Conservation (phyloP, 176 grass and related monocot genomes). For the Juncus inflexus region DNA sequence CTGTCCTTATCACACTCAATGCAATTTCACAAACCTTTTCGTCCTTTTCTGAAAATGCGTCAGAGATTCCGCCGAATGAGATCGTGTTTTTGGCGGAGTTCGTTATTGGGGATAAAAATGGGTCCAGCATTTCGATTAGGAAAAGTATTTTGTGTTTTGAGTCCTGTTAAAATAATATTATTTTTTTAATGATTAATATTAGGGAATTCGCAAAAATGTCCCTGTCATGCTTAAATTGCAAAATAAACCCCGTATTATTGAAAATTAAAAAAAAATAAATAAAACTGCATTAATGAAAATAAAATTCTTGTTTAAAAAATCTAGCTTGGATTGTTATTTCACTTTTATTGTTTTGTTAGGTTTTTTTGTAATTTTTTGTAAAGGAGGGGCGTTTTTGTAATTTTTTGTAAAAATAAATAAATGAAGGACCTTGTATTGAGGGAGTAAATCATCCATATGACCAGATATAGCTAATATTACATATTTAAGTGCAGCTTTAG, state of each 20-base stretch:
- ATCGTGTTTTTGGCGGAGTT: slow-evolving; percentile 42
- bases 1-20: slow-evolving; percentile 67
- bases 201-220: no score
- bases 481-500: slow-evolving; percentile 83
- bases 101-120: slow-evolving; percentile 66
- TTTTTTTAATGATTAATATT: slow-evolving; percentile 31
- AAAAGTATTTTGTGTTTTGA: slow-evolving; percentile 82
- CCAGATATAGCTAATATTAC: slow-evolving; percentile 82
- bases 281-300: no score
- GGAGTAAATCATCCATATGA: slow-evolving; percentile 78
- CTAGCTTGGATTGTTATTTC: no score
- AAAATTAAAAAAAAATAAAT: no score
- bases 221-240: no score
- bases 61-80: slow-evolving; percentile 54
- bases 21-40: slow-evolving; percentile 48
- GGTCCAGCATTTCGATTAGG: slow-evolving; percentile 92
- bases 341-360: no score
- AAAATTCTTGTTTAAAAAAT: no score
- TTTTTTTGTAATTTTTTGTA: no score
- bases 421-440: slow-evolving; percentile 65
- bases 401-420: no score
- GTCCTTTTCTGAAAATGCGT: slow-evolving; percentile 53
- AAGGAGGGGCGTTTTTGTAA: no score
- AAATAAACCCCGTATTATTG: no score
- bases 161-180: slow-evolving; percentile 54